Percentiles rank a stretch among this genome's conserved stretches.
phyloP scores from a whole-genome alignment of 108 stramenopile genomes.

The Nitzschia palea region DNA sequence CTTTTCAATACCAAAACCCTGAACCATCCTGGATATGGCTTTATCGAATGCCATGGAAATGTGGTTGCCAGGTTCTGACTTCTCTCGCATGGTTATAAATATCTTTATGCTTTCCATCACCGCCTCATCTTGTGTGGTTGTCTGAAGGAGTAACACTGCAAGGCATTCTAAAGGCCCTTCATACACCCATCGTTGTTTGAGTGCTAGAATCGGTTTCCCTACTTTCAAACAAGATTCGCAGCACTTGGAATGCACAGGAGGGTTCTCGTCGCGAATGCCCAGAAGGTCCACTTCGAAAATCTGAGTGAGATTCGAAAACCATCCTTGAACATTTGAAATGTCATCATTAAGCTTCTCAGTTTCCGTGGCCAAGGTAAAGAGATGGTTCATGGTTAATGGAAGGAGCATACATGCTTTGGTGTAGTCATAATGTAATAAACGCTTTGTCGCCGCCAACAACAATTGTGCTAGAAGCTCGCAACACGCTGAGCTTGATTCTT shows the following conservation, averaged over 20 bases:
- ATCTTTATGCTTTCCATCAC: slow-evolving; percentile 20
- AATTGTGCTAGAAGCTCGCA: slow-evolving; percentile 49
- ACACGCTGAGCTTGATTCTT: slow-evolving; percentile 22
- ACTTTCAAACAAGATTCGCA: slow-evolving; percentile 22
- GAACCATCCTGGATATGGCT: slow-evolving; percentile 54
- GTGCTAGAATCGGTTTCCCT: slow-evolving; percentile 23
- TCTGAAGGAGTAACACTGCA: slow-evolving; percentile 26
- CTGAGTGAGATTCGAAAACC: slow-evolving; percentile 46
- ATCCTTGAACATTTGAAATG: slow-evolving; percentile 31
- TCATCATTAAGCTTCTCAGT: slow-evolving; percentile 35
- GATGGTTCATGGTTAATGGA: slow-evolving; percentile 53
- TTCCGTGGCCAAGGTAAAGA: slow-evolving; percentile 44
- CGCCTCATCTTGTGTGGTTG: slow-evolving; percentile 9
- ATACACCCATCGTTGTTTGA: slow-evolving; percentile 16
- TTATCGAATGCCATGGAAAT: slow-evolving; percentile 54
- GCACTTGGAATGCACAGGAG: slow-evolving; percentile 21
- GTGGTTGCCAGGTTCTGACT: slow-evolving; percentile 37
- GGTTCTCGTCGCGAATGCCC: not conserved
- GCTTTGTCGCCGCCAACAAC: slow-evolving; percentile 45
- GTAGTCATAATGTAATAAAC: slow-evolving; percentile 27
- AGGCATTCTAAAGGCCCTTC: slow-evolving; percentile 19
- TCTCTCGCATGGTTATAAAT: slow-evolving; percentile 38
- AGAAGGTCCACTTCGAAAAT: slow-evolving; percentile 23
- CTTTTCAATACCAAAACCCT: slow-evolving; percentile 63
- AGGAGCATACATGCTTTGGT: slow-evolving; percentile 45